Base-by-base conservation (phyloP, 1,284 basidiomycete genomes). In the Apiotrichum gracile region DNA sequence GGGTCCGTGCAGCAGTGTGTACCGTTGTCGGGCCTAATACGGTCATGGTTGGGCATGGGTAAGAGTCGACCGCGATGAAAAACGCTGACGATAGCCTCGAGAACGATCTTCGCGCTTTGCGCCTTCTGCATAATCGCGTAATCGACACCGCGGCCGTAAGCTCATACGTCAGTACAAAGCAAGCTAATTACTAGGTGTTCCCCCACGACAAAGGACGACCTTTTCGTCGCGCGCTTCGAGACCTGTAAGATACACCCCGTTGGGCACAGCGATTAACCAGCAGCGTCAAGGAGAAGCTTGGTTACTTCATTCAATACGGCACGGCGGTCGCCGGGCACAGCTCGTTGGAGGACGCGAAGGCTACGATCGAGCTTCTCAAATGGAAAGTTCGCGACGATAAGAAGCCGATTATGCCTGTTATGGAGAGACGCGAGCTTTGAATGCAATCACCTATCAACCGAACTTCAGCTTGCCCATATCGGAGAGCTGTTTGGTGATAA, bases 91-190 rank as follows among this genome's bases (percentile, higher is more conserved):
- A 14, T 48, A 74, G 72, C 0, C 78, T 96, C 14, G 92, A 96
- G 58, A 96, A 96, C 68, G 92, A 96, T 69, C 76, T 96, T 58
- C 86, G 85, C 67, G 86, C 91, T 7, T 75, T 96, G 59, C 80
- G 91, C 17, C 84, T 96, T 64, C 76, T 96, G 1, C 92, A 96
- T 68, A 77, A 81, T 51, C 81, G 78, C 56, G 85, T 89, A 54
- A 81, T 96, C 19, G 91, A 96, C 65, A 94, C 91, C 0, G 86
- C 83, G 0, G 77, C 86, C 14, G 74, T 77, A 27, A 56, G 73
- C 57, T n/a, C n/a, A n/a, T n/a, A n/a, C n/a, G n/a, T n/a, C n/a
- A n/a, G n/a, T n/a, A n/a, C n/a, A n/a, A n/a, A n/a, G n/a, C n/a
- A n/a, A n/a, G n/a, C n/a, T n/a, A n/a, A n/a, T n/a, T n/a, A n/a